phyloP scores from a whole-genome alignment of 169 alveolate genomes.

The Plasmodium coatneyi region DNA sequence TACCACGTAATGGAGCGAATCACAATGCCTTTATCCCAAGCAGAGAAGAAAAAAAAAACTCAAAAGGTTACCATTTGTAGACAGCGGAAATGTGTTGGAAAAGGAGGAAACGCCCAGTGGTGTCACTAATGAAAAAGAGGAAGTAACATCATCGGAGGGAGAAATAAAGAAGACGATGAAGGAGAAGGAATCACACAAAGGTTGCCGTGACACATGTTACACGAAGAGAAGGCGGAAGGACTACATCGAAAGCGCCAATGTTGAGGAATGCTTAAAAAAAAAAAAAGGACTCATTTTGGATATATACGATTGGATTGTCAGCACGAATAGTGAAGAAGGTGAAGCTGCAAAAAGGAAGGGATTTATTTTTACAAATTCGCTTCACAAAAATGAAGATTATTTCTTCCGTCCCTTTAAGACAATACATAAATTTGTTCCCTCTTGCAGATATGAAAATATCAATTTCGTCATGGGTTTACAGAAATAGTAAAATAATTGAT shows the following conservation, averaged over 20 bases:
- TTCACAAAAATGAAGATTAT: neutral
- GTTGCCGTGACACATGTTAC: neutral
- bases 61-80: constrained; percentile 50
- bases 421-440: neutral
- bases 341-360: neutral
- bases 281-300: constrained; percentile 55
- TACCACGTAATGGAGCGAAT: neutral
- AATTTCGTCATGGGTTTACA: constrained; percentile 54
- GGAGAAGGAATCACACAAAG: neutral
- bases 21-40: neutral
- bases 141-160: neutral
- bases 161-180: constrained; percentile 1
- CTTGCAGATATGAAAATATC: constrained; percentile 27
- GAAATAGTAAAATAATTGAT: constrained; percentile 32
- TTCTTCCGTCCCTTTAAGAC: neutral
- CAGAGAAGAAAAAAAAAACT: neutral
- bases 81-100: neutral
- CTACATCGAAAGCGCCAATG: neutral
- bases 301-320: constrained; percentile 44
- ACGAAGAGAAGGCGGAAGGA: neutral
- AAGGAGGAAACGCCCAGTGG: neutral
- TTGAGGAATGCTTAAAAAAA: constrained; percentile 16
- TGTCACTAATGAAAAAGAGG: neutral
- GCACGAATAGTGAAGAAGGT: neutral
- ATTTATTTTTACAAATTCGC: neutral